phyloP scores from a whole-genome alignment of 345 rosid species.

The Populus ilicifolia region DNA sequence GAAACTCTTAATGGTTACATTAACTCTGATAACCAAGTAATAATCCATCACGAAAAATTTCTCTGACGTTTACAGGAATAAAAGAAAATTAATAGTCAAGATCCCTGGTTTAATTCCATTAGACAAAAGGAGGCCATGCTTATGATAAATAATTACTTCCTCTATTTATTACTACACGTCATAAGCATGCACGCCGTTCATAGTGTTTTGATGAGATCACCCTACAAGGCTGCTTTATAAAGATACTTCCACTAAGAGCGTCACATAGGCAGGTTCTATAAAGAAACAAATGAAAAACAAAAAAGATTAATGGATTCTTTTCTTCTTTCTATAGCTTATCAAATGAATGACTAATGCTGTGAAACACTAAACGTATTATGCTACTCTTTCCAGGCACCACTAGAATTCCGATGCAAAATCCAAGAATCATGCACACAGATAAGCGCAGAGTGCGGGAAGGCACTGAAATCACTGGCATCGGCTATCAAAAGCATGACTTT shows the following conservation, averaged over 20 bases:
- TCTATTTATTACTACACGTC: not conserved
- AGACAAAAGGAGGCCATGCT: not conserved
- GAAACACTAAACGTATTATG: too few species aligned
- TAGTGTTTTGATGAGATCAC: not conserved
- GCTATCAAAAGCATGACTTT: constrained; percentile 25
- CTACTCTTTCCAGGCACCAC: constrained; percentile 10
- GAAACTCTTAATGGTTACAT: constrained; percentile 29
- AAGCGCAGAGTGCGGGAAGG: constrained; percentile 24
- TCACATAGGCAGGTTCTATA: not conserved
- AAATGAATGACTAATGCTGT: not conserved
- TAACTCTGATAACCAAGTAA: constrained; percentile 25
- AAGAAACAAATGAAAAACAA: not conserved
- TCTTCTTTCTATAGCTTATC: not conserved
- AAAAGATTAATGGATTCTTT: not conserved
- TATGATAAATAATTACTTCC: not conserved
- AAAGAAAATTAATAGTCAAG: too few species aligned
- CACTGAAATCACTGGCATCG: constrained; percentile 20
- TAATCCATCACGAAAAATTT: not conserved
- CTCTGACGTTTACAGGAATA: not conserved
- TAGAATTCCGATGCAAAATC: constrained; percentile 14
- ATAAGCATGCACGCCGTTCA: not conserved
- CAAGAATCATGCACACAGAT: constrained; percentile 20
- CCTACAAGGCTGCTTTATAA: not conserved
- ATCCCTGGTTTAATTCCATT: not conserved
- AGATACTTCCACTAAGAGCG: not conserved